phyloP scores from a whole-genome alignment of 2,329 filamentous ascomycete species.

The Pleochaeta shiraiana region DNA sequence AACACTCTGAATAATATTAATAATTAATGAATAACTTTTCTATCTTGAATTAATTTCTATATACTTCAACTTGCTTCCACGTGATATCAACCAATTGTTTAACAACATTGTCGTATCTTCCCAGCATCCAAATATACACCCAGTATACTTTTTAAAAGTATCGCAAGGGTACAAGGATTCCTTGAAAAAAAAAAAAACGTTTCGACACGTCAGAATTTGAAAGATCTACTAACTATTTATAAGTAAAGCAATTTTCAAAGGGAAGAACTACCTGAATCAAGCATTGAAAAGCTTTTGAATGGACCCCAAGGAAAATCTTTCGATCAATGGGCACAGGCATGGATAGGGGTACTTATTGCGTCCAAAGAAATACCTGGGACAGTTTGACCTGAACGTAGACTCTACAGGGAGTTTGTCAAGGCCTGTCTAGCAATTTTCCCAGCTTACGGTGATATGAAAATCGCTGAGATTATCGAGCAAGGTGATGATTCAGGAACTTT shows the following conservation, averaged over 20 bases:
- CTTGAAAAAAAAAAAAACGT: background rate
- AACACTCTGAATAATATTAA: too few species aligned
- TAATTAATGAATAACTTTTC: too few species aligned
- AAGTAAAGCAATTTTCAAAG: background rate
- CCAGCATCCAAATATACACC: too few species aligned
- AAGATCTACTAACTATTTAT: background rate
- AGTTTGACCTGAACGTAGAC: background rate
- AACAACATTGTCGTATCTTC: too few species aligned
- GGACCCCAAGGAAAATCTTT: background rate
- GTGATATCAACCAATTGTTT: too few species aligned
- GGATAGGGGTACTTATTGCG: background rate
- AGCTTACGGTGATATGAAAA: background rate
- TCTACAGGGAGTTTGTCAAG: background rate
- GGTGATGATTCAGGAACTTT: background rate
- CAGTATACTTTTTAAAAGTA: too few species aligned
- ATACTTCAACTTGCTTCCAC: too few species aligned
- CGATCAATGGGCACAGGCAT: background rate
- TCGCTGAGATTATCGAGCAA: background rate
- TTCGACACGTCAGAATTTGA: background rate
- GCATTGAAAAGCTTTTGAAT: background rate
- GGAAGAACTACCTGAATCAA: background rate
- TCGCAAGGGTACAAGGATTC: conserved; percentile 3
- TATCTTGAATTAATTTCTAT: too few species aligned
- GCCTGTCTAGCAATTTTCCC: background rate
- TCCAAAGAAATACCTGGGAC: background rate